Conservation (phyloP, 2,329 filamentous ascomycete species). For the Metarhizium robertsii region DNA sequence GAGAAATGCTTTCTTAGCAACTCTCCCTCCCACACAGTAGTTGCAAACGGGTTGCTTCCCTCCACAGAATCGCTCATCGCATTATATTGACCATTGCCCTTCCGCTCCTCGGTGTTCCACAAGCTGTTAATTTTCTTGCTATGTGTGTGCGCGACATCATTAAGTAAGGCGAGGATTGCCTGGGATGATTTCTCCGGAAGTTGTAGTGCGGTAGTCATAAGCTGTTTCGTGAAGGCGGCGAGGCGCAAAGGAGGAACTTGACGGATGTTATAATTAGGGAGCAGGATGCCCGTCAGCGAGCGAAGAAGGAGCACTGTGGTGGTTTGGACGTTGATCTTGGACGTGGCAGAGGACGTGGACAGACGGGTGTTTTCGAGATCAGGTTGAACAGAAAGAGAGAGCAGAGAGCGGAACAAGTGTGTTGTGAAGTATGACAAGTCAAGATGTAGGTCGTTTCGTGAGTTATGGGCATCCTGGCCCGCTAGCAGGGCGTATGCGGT, state of each 20-base stretch:
- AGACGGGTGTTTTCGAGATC: conserved; percentile 69
- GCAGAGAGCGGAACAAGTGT: conserved; percentile 81
- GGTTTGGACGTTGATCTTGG: conserved; percentile 87
- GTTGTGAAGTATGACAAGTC: conserved; percentile 94
- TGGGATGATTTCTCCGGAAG: conserved; percentile 82
- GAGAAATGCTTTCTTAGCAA: conserved; percentile 77
- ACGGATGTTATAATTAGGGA: conserved; percentile 65
- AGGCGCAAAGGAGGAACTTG: conserved; percentile 72
- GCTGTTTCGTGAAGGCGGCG: conserved; percentile 88
- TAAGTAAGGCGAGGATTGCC: conserved; percentile 69
- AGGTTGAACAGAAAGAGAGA: conserved; percentile 68
- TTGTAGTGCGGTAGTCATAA: conserved; percentile 74
- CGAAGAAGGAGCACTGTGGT: conserved; percentile 87
- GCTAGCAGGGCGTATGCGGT: conserved; percentile 95
- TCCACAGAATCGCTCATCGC: conserved; percentile 65
- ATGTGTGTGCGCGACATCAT: conserved; percentile 72
- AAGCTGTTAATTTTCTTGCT: conserved; percentile 73
- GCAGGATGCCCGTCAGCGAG: conserved; percentile 71
- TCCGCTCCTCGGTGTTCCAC: conserved; percentile 91
- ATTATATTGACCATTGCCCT: conserved; percentile 82
- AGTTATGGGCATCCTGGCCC: conserved; percentile 84
- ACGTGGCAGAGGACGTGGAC: conserved; percentile 30
- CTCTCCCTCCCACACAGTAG: conserved; percentile 91
- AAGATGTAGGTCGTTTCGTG: conserved; percentile 70
- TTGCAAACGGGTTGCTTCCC: conserved; percentile 80